A percentile compares a stretch with the other conserved stretches of the same genome.
Evolutionary conservation across 202 grass and related monocot genomes (phyloP).

Genomic region (Digitaria exilis): DNA sequence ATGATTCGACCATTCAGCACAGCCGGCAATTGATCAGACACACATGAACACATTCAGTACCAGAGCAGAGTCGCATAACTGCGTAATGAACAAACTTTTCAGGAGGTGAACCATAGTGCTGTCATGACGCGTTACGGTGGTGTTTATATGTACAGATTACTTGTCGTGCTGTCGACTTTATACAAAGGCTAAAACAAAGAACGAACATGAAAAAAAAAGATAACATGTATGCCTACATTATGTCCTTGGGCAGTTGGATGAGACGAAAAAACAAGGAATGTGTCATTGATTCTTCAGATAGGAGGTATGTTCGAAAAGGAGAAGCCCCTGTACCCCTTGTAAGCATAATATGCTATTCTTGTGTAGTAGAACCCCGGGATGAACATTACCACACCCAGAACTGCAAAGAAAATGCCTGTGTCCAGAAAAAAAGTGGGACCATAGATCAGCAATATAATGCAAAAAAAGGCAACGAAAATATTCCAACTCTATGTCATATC

Average conservation of each 20-base stretch:
- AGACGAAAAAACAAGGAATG: background rate
- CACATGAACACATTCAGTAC: background rate
- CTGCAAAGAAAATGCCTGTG: conserved; percentile 68
- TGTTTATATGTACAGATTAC: conserved; percentile 37
- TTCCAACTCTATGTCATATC: background rate
- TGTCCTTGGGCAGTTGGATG: background rate
- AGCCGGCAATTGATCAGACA: background rate
- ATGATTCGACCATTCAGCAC: background rate
- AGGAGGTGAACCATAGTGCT: background rate
- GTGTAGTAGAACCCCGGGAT: conserved; percentile 87
- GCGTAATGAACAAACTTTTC: conserved; percentile 9
- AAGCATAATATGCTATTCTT: conserved; percentile 84
- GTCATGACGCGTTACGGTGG: background rate
- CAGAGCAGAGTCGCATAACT: background rate
- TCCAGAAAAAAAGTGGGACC: background rate
- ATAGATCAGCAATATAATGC: conserved; percentile 4
- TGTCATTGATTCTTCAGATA: conserved; percentile 39
- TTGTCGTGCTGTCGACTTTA: background rate
- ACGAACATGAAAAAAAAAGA: background rate
- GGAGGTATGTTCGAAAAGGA: conserved; percentile 78
- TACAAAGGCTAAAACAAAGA: conserved; percentile 4
- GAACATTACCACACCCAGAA: conserved; percentile 76
- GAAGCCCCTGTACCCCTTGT: conserved; percentile 81
- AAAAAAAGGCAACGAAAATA: too few species aligned
- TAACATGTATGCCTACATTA: conserved; percentile 14